Conservation (phyloP, 2,329 filamentous ascomycete genomes). For the Hawksworthiomyces lignivorus region DNA sequence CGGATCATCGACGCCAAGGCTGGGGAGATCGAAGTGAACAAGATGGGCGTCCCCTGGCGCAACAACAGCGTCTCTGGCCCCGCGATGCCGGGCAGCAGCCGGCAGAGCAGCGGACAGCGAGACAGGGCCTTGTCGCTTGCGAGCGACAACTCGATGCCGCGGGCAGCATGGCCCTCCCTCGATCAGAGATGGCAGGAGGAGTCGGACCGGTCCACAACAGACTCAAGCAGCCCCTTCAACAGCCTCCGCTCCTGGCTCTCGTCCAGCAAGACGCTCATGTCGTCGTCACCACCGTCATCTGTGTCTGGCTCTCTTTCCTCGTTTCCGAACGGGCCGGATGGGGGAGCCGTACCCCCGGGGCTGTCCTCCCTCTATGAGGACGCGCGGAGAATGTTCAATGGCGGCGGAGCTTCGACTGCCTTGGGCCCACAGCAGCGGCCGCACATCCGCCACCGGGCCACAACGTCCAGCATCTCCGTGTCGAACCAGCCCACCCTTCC, state of each 20-base stretch:
- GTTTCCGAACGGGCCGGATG: not conserved
- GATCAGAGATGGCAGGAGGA: slow-evolving; percentile 9
- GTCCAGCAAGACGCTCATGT: slow-evolving; percentile 2
- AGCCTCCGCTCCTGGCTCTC: slow-evolving; percentile 17
- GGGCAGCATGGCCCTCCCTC: slow-evolving; percentile 6
- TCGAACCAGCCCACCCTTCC: slow-evolving; percentile 56
- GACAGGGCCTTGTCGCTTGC: slow-evolving; percentile 14
- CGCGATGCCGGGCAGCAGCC: not conserved
- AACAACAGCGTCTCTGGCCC: slow-evolving; percentile 3
- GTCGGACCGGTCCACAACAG: slow-evolving; percentile 12
- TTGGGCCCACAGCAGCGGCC: slow-evolving; percentile 14
- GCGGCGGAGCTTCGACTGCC: not conserved
- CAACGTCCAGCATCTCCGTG: slow-evolving; percentile 38
- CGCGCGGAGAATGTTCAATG: not conserved
- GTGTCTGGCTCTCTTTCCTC: slow-evolving; percentile 10
- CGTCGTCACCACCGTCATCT: slow-evolving; percentile 11
- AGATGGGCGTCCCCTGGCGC: slow-evolving; percentile 14
- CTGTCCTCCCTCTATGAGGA: slow-evolving; percentile 14
- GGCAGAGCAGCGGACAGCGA: not conserved
- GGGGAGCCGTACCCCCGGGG: slow-evolving; percentile 1
- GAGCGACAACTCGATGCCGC: slow-evolving; percentile 8
- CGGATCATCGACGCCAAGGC: slow-evolving; percentile 16
- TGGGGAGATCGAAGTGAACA: slow-evolving; percentile 15
- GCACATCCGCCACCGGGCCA: slow-evolving; percentile 46
- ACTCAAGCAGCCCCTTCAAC: slow-evolving; percentile 16